Evolutionary conservation across 768 basidiomycete genomes (phyloP), one percentile per base, ranked within the genome.

Genomic region (Rhodotorula babjevae): DNA sequence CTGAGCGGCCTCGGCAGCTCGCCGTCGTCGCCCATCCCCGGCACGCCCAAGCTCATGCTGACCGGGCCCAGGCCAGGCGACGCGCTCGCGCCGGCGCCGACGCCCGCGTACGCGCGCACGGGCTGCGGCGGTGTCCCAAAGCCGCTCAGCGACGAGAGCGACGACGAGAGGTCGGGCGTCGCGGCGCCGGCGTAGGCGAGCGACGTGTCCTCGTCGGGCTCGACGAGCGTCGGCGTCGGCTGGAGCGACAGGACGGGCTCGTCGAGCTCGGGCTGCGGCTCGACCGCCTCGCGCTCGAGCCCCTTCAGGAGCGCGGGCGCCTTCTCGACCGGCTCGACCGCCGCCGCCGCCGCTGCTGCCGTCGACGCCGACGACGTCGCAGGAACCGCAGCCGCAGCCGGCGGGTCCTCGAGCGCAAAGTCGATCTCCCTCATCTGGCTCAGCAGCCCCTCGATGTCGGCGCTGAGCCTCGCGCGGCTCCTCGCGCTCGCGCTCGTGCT

Each of bases 391-490:
- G 12, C 36, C 65, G 9, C 46, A 61, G 42, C 14, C 44, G 44
- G 12, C 44, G 44, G 44, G 44, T 46, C 44, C n/a, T 44, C 68
- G 15, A 60, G 47, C 2, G 65, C 68, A 50, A 74, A 74, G 52
- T 74, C 73, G 44, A 74, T 65, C 21, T 71, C 69, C 55, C 68
- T 61, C 69, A 74, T 71, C 63, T 74, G 73, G 16, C 63, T 61
- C 29, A 74, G 56, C 11, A 74, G 69, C 29, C 60, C 53, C 49
- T 74, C 73, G 42, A 74, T 69, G 50, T 74, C 73, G 12, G 69
- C 69, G 60, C 63, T 68, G 33, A 74, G 25, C 23, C 69, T 63
- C 3, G 61, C 68, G 6, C 23, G 23, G 36, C 65, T 47, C 8
- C 60, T 27, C 40, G 18, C 62, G 8, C 56, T 27, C 65, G 61